Conservation (phyloP, 495 filamentous ascomycete genomes). For the Xylaria venustula region DNA sequence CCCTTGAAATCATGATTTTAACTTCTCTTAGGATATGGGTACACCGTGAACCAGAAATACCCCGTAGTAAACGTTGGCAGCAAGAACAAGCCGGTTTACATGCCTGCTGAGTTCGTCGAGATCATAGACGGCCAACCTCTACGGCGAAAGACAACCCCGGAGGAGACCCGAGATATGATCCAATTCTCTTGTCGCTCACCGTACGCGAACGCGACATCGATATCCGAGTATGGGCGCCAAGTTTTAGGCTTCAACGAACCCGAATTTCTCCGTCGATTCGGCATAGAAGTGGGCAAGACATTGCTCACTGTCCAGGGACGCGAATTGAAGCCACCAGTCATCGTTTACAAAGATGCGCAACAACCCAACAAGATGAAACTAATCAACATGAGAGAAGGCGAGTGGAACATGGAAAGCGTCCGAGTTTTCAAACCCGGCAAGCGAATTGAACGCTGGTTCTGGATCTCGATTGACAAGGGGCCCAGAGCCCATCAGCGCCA, state of each 20-base stretch:
- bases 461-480: constrained; percentile 19
- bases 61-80: constrained; percentile 74
- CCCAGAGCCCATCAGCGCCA: background rate
- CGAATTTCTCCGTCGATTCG: constrained; percentile 41
- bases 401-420: constrained; percentile 38
- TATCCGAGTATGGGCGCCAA: constrained; percentile 55
- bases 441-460: constrained; percentile 35
- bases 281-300: constrained; percentile 49
- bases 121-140: constrained; percentile 67
- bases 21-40: constrained; percentile 33
- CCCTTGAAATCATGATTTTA: constrained; percentile 2
- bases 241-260: constrained; percentile 35
- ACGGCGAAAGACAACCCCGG: constrained; percentile 49
- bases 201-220: constrained; percentile 61
- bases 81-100: constrained; percentile 55
- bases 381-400: constrained; percentile 24
- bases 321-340: constrained; percentile 52
- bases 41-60: constrained; percentile 26
- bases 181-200: constrained; percentile 67
- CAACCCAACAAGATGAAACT: background rate
- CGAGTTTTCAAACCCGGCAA: constrained; percentile 31
- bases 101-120: constrained; percentile 64
- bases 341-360: constrained; percentile 48
- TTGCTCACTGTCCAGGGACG: constrained; percentile 67
- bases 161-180: constrained; percentile 65